Base-by-base conservation (phyloP, 169 alveolate genomes). In the Besnoitia besnoiti region DNA sequence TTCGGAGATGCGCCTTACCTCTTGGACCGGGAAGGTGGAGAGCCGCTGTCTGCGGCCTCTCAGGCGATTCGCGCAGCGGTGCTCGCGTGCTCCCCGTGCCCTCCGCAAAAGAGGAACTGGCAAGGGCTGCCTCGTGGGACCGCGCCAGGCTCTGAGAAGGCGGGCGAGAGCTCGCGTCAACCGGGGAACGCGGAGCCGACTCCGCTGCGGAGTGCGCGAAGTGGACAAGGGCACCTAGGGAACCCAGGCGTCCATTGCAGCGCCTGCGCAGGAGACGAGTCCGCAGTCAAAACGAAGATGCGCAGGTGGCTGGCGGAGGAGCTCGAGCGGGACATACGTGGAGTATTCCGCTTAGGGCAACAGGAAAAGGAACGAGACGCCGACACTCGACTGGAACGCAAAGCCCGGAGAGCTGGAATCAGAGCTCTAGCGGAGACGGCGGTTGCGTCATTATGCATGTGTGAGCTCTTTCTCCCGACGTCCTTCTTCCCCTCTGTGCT, bases 231-330 rank as follows among this genome's bases (percentile, higher is more conserved):
- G 73, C 16, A 21, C 73, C 27, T 55, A 33, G 16, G 73, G 27
- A 27, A 55, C 5, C 73, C 16, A 55, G 73, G 27, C 73, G 73
- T 55, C 73, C 73, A 21, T 51, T 44, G 87, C 47, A 16, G 59
- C 21, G 87, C 16, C 87, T 77, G 87, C 59, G 59, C 37, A 1
- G 21, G 87, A 4, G 62, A 24, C 8, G 87, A 77, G 59, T 39
- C 87, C 19, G 24, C n/a, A 0, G 87, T 77, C 30, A 77, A 77
- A 39, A 59, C 37, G 37, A 77, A 77, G 59, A 42, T 44, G 87
- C 87, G 87, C 21, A 51, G 87, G 51, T 77, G 87, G 87, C 62
- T 77, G 10, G 51, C 14, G 59, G 87, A 77, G 87, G 87, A 77
- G 59, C 87, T 77, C 16, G 21, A 27, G 50, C 40, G n/a, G 19